Conservation (phyloP, 768 basidiomycete genomes). For the Auriscalpium microsporum region DNA sequence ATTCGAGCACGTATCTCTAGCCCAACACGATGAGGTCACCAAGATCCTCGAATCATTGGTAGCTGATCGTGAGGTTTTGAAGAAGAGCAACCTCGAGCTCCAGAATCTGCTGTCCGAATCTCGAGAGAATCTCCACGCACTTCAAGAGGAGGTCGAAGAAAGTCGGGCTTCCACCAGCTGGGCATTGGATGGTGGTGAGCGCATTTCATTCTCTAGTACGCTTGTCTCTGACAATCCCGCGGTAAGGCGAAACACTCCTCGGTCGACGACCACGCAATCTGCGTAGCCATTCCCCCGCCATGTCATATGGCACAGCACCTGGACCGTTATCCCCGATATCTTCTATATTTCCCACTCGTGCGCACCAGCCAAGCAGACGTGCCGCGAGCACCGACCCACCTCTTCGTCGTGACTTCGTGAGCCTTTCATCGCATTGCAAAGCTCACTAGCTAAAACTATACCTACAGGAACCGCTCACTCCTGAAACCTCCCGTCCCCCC, state of each 20-base stretch:
- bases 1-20: conserved; percentile 33
- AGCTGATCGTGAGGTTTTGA: conserved; percentile 74
- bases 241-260: conserved; percentile 3
- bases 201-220: conserved; percentile 12
- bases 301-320: conserved; percentile 8
- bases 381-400: conserved; percentile 12
- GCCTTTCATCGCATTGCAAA: conserved; percentile 10
- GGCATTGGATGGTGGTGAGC: conserved; percentile 15
- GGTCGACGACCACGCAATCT: background rate
- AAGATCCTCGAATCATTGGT: conserved; percentile 78
- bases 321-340: conserved; percentile 14
- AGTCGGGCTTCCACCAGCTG: conserved; percentile 34
- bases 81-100: conserved; percentile 74
- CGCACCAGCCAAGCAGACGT: background rate
- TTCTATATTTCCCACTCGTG: conserved; percentile 3
- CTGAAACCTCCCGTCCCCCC: conserved; percentile 34
- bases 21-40: conserved; percentile 52
- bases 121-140: conserved; percentile 61
- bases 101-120: conserved; percentile 65
- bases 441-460: conserved; percentile 3
- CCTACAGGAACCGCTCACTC: conserved; percentile 37
- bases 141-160: conserved; percentile 75
- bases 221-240: background rate
- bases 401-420: conserved; percentile 23
- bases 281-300: background rate